phyloP scores from a whole-genome alignment of 805 yeast species.

The Wickerhamomyces xylosicus region DNA sequence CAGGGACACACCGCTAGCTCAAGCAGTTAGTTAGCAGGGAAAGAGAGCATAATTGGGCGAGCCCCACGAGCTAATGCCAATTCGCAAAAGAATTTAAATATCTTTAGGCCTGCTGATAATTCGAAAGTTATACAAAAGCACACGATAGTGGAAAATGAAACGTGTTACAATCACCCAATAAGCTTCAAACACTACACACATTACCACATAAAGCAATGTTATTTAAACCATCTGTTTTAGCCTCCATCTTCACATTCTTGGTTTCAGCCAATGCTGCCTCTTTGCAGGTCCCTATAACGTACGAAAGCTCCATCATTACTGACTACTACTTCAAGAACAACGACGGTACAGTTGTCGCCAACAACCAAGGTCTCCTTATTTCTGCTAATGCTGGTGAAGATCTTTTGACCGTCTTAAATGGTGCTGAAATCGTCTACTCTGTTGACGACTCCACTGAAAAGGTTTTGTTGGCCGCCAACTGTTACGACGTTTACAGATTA shows the following conservation, averaged over 20 bases:
- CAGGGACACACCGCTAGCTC: too few relatives aligned
- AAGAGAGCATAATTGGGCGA: too few relatives aligned
- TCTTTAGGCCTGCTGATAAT: too few relatives aligned
- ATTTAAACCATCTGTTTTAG: slow-evolving; percentile 1
- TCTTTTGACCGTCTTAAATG: slow-evolving; percentile 4
- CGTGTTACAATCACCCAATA: background rate
- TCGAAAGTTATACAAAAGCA: too few relatives aligned
- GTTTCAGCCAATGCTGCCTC: slow-evolving; percentile 13
- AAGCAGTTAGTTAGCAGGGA: too few relatives aligned
- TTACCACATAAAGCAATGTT: background rate
- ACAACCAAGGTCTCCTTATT: slow-evolving; percentile 10
- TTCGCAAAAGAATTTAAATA: too few relatives aligned
- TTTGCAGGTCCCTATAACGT: slow-evolving; percentile 9
- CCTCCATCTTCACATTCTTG: slow-evolving; percentile 10
- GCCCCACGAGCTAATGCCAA: too few relatives aligned
- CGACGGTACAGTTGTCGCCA: slow-evolving; percentile 5
- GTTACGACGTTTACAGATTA: slow-evolving; percentile 15
- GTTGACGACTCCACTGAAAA: slow-evolving; percentile 6
- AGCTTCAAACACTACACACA: background rate
- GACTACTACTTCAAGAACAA: slow-evolving; percentile 15
- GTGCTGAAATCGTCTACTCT: slow-evolving; percentile 15
- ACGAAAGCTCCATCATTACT: slow-evolving; percentile 8
- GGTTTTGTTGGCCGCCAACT: slow-evolving; percentile 15
- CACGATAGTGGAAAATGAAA: too few relatives aligned
- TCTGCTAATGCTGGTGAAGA: background rate